Base-by-base conservation (phyloP, 2,329 filamentous ascomycete genomes). In the Colletotrichum godetiae region DNA sequence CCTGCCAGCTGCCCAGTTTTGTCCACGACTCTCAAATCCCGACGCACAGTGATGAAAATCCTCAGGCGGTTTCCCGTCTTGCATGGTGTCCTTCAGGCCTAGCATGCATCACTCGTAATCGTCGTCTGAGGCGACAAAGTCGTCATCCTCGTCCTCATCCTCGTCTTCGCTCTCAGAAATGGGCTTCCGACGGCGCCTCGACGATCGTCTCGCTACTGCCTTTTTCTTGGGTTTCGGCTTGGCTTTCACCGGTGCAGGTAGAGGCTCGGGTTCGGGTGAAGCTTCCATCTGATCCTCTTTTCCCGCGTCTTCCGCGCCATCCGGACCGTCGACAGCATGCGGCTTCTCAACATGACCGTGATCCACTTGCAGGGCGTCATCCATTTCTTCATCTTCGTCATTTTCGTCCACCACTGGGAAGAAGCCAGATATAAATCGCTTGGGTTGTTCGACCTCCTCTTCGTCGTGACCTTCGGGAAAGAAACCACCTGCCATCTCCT, bases 401-500 rank as follows among this genome's bases (percentile, higher is more conserved):
- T 86, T 85, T 3, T 86, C 85, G 2, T 87, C 84, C 6, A 83
- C 79, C 0, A 83, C 82, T 0, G 87, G 85, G 61, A 90, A 89
- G 75, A 87, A 89, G 7, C 81, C 83, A 1, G 86, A 88, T 1
- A 81, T 84, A 4, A 81, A 77, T 68, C 15, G 64, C 75, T 49
- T 82, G 5, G 52, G 52, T 81, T 63, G 22, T 3, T 80, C 82
- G 5, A 82, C 81, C 15, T 85, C 85, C 22, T 86, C 87, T 53
- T 87, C 85, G 33, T 89, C 86, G 62, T 86, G 88, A 1, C 87
- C 89, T 70, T 90, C 89, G 0, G 87, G 89, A 10, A 92, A 79
- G 76, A 92, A 92, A 0, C 91, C 91, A 0, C 91, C 91, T 0
- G 86, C 90, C 84, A 87, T 87, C 11, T 89, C 87, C 72, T 88